Evolutionary conservation across 1,284 basidiomycete genomes (phyloP).

Genomic region (Ceratobasidium theobromae): DNA sequence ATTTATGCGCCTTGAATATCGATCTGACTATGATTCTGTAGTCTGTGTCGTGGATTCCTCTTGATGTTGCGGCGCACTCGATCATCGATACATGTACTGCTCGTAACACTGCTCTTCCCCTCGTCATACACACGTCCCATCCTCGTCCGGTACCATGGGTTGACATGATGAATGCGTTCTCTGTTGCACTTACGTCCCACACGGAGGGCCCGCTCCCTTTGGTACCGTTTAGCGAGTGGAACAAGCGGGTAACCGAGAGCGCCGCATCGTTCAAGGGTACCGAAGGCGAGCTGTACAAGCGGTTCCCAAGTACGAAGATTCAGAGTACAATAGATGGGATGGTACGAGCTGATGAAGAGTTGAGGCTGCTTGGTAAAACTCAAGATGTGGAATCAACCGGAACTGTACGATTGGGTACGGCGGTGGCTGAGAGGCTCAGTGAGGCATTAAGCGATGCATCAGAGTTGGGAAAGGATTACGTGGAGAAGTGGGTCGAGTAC

Average conservation of each 20-base stretch:
- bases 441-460: neutral
- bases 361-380: neutral
- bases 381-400: neutral
- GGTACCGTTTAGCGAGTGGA: conserved; percentile 42
- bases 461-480: neutral
- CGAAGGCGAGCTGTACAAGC: neutral
- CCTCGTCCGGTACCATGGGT: conserved; percentile 40
- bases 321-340: conserved; percentile 6
- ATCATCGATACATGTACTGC: conserved; percentile 39
- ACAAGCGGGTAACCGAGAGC: neutral
- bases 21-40: neutral
- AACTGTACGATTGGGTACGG: neutral
- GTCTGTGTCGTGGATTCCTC: conserved; percentile 43
- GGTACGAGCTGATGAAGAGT: neutral
- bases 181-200: conserved; percentile 34
- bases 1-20: neutral
- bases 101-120: neutral
- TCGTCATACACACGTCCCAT: conserved; percentile 40
- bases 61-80: conserved; percentile 37
- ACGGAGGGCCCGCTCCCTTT: conserved; percentile 35
- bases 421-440: neutral
- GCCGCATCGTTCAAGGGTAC: neutral
- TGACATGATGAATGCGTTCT: conserved; percentile 37
- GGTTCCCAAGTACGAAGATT: conserved; percentile 17
- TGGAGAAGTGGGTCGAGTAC: neutral